Evolutionary conservation across 371 early-diverging fungal species (phyloP), one percentile per base, ranked within the genome.

Genomic region (Cokeromyces recurvatus): DNA sequence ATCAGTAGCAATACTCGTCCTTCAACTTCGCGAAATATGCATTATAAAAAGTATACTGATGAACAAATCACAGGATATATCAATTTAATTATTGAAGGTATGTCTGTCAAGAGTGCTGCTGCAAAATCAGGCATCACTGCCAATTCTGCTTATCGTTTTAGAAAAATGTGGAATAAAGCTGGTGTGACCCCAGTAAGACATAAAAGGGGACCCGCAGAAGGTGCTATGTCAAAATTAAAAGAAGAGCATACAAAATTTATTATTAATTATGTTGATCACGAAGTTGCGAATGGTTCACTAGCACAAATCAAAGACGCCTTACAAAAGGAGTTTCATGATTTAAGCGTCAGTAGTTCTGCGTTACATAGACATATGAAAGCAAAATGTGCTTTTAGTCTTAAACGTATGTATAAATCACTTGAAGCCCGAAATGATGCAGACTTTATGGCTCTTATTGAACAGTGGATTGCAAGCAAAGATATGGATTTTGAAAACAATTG

Each of bases 261-360:
- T 11, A 38, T 38, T n/a, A 29, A 31, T 12, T 47, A 31, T 27
- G 21, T 47, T 38, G 80, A 80, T 38, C 92, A 93, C 83, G 92
- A 92, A 88, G 92, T 92, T 77, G 88, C 92, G 89, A 95, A 95
- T 77, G 94, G 92, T 66, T 74, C 82, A 45, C 63, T 69, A 27
- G 61, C 72, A 46, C 76, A 81, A 37, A 77, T 85, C 66, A 78
- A 84, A 65, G 65, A 38, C 15, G 31, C 31, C 2, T 20, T 47
- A 11, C 11, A 9, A 20, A 32, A 19, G 31, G 15, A 27, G 4
- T 47, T 47, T 21, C 37, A 20, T 14, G 38, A 15, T 4, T 11
- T 48, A 2, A 20, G 14, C 15, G 32, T 48, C 15, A 22, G 23
- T 17, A 39, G n/a, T 10, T 31, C 47, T 20, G 39, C 40, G 5